Conservation (phyloP, 106 monocot species). For the Dendrobium huoshanense region DNA sequence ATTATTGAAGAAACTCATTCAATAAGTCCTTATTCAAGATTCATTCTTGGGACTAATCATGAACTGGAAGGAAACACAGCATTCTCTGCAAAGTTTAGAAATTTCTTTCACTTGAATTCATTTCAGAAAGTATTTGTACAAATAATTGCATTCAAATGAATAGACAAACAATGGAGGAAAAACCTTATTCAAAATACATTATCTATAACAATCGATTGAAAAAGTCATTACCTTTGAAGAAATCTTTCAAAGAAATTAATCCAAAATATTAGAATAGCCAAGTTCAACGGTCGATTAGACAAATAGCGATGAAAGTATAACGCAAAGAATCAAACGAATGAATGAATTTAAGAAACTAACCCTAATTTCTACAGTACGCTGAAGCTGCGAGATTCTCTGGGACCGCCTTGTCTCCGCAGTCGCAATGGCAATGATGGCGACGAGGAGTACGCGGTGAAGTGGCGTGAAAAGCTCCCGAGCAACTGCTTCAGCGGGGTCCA, state of each 20-base stretch:
- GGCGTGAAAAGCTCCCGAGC: constrained; percentile 89
- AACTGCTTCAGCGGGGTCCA: constrained; percentile 34
- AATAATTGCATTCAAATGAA: no score
- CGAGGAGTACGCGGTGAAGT: constrained; percentile 63
- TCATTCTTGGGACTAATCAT: no score
- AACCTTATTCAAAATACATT: no score
- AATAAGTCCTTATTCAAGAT: no score
- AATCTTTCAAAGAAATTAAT: not conserved
- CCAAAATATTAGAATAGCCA: not conserved
- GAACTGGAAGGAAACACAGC: no score
- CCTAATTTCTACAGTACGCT: constrained; percentile 60
- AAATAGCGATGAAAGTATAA: not conserved
- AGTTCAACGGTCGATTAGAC: not conserved
- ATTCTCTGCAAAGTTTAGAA: no score
- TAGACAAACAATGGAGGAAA: no score
- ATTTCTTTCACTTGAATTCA: no score
- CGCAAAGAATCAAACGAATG: not conserved
- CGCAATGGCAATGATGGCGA: constrained; percentile 59
- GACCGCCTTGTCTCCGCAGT: constrained; percentile 23
- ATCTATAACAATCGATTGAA: no score
- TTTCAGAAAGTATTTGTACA: no score
- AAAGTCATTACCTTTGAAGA: not conserved
- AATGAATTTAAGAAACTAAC: constrained; percentile 12
- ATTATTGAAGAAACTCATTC: no score
- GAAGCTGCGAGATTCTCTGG: constrained; percentile 34